Evolutionary conservation across 805 yeast genomes (phyloP), one percentile per base, ranked within the genome.

Genomic region (Clavispora asparagi): DNA sequence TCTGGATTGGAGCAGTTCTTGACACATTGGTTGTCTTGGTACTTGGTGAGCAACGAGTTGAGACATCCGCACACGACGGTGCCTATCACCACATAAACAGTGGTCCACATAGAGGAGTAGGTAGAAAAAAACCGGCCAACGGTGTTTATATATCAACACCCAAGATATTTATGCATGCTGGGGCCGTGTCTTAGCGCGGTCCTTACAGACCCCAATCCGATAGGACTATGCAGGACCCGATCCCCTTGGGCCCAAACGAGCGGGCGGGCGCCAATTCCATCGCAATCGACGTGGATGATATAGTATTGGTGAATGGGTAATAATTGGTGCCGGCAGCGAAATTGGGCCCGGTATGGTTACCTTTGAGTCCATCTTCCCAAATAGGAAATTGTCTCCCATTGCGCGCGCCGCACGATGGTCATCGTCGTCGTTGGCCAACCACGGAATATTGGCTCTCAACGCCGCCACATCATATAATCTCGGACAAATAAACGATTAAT

Each of bases 11-110:
- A 63, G 60, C 89, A 83, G 57, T 78, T 60, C 13, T 59, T 67
- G 5, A 86, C 85, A 63, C 88, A 83, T 58, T 83, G 88, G 57
- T 81, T 77, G 59, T 87, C 94, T 59, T 87, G 94, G 58, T 65
- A 80, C 61, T 87, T 87, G 16, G 92, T 84, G 51, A 84, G 73
- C 40, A 87, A 68, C 10, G 94, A 84, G 68, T 87, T 87, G 53
- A 81, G 62, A 45, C 87, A 81, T 12, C 95, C 95, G 4, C 87
- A 75, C 13, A 79, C 63, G 30, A 87, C 68, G 37, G 87, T 81
- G 4, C 88, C 87, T 0, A 62, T 28, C 12, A 70, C 62, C 19
- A 62, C 49, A 17, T 43, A 40, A 4, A 51, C 7, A 1, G 54
- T 53, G 40, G 43, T 48, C 46, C 49, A 51, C 58, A 52, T 52